These are phyloP conservation scores for Zalerion maritima DNA, from an alignment of 495 filamentous ascomycete genomes.

Conservation along the genomic window DNA sequence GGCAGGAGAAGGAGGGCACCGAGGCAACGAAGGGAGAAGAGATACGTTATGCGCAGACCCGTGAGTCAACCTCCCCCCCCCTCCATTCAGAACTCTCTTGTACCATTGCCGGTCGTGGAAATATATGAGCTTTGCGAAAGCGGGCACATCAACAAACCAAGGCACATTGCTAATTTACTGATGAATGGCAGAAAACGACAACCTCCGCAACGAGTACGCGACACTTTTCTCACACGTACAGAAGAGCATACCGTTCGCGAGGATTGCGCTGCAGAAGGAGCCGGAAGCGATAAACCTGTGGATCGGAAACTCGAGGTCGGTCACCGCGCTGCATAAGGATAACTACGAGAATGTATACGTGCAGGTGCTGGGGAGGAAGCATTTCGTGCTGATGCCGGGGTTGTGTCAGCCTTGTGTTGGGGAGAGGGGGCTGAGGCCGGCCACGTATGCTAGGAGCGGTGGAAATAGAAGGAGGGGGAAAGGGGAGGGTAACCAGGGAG, in stretches of 20 bases:
- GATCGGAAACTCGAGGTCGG: conserved; percentile 52
- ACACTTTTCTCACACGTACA: conserved; percentile 41
- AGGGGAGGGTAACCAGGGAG: conserved; percentile 10
- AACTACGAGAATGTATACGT: conserved; percentile 74
- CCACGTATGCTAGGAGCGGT: conserved; percentile 31
- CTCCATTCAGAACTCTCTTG: neutral
- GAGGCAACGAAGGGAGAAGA: conserved; percentile 16
- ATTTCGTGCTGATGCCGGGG: conserved; percentile 56
- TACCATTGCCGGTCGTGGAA: neutral
- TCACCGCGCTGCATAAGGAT: conserved; percentile 60
- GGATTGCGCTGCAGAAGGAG: conserved; percentile 40
- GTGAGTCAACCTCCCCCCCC: conserved; percentile 10
- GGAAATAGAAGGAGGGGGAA: too few species aligned
- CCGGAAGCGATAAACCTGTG: conserved; percentile 69
- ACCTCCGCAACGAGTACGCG: conserved; percentile 53
- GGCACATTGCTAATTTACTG: neutral
- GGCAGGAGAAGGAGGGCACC: conserved; percentile 17
- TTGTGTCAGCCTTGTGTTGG: conserved; percentile 46
- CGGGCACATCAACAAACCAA: neutral
- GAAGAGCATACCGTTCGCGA: conserved; percentile 46
- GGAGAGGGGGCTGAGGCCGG: conserved; percentile 35
- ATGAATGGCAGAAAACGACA: conserved; percentile 48
- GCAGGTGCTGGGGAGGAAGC: conserved; percentile 51
- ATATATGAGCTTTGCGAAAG: too few species aligned
- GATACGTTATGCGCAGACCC: conserved; percentile 39